These are phyloP conservation scores for Phytophthora uliginosa DNA, from an alignment of 352 stramenopile genomes.

Conservation along the genomic window DNA sequence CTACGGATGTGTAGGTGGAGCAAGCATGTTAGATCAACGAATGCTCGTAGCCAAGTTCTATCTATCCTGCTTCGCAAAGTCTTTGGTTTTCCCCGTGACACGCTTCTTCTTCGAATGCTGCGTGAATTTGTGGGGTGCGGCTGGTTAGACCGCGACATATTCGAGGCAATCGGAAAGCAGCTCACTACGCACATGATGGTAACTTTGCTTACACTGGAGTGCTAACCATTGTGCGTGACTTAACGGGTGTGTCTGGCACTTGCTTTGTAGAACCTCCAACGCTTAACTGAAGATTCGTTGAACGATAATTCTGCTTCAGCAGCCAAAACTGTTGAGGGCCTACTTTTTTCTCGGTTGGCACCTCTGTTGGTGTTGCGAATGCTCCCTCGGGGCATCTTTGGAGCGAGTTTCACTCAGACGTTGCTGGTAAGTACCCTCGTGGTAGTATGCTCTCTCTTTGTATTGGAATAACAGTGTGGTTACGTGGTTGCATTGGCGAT, in stretches of 20 bases:
- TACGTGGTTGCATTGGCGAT: neutral
- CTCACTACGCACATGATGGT: conserved; percentile 54
- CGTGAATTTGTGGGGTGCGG: conserved; percentile 48
- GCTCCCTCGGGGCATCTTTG: conserved; percentile 47
- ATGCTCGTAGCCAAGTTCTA: conserved; percentile 29
- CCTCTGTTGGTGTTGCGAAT: conserved; percentile 75
- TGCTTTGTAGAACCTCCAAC: conserved; percentile 40
- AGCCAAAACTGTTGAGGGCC: conserved; percentile 43
- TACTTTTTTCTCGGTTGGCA: conserved; percentile 72
- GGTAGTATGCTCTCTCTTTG: neutral
- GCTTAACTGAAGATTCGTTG: conserved; percentile 58
- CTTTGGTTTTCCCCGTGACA: conserved; percentile 53
- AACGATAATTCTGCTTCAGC: conserved; percentile 50
- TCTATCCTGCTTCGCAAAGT: conserved; percentile 50
- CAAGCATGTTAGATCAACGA: conserved; percentile 17
- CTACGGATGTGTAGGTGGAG: conserved; percentile 40
- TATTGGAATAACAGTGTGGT: conserved; percentile 1
- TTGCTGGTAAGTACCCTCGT: conserved; percentile 35
- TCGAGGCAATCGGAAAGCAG: conserved; percentile 26
- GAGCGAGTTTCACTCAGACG: neutral
- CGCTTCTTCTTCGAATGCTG: conserved; percentile 50
- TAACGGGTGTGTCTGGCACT: conserved; percentile 12
- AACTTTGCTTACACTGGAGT: conserved; percentile 1
- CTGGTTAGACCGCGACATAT: conserved; percentile 42
- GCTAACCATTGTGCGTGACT: neutral